Evolutionary conservation across 768 basidiomycete genomes (phyloP).

Genomic region (Termitomyces sp.): DNA sequence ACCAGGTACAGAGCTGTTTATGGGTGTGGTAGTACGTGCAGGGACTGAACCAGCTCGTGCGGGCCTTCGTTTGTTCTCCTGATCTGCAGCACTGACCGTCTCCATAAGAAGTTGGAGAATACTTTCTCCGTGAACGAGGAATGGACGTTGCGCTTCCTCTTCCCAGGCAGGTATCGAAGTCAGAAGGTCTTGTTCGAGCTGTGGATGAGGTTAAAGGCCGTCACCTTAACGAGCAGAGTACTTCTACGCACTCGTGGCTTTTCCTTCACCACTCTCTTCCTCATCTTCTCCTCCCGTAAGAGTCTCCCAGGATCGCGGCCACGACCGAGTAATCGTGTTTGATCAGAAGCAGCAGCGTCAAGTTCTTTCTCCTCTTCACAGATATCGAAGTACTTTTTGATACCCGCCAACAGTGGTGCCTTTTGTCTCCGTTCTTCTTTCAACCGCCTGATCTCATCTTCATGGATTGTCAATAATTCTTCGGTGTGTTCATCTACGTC

Average conservation of each 20-base stretch:
- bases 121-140: constrained; percentile 82
- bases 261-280: constrained; percentile 88
- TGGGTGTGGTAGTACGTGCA: constrained; percentile 58
- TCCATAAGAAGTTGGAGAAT: constrained; percentile 79
- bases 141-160: constrained; percentile 62
- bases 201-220: neutral
- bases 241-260: constrained; percentile 78
- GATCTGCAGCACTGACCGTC: constrained; percentile 64
- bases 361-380: constrained; percentile 88
- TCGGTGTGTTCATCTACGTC: constrained; percentile 79
- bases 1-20: constrained; percentile 34
- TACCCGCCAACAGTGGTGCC: constrained; percentile 65
- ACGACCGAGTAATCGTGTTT: constrained; percentile 75
- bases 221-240: neutral
- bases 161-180: constrained; percentile 85
- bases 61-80: constrained; percentile 72
- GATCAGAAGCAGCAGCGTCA: constrained; percentile 75
- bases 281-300: constrained; percentile 94
- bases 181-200: constrained; percentile 90
- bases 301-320: constrained; percentile 85
- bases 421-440: constrained; percentile 83
- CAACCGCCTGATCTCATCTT: constrained; percentile 76
- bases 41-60: constrained; percentile 57
- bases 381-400: constrained; percentile 90
- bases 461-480: constrained; percentile 80